Evolutionary conservation across 495 filamentous ascomycete genomes (phyloP).

Genomic region (Lophiostoma macrostomum): DNA sequence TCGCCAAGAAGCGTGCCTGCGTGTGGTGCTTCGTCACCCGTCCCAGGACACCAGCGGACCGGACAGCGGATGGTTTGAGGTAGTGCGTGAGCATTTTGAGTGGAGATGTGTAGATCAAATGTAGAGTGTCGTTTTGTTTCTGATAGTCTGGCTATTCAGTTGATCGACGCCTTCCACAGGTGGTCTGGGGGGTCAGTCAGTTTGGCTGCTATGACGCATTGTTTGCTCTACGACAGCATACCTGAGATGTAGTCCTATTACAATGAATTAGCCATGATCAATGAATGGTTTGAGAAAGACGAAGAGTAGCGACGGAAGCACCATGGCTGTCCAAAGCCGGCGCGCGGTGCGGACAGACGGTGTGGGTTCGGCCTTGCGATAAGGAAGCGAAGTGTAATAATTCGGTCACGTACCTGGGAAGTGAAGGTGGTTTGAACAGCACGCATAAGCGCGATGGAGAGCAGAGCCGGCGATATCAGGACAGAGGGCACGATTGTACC

Average conservation of each 20-base stretch:
- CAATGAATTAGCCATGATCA: conserved; percentile 30
- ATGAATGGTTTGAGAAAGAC: neutral
- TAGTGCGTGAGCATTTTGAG: conserved; percentile 68
- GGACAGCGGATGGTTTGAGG: conserved; percentile 54
- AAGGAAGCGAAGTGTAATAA: conserved; percentile 20
- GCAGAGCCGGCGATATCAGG: neutral
- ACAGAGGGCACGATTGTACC: conserved; percentile 7
- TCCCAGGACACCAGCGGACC: conserved; percentile 52
- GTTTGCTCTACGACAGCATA: conserved; percentile 22
- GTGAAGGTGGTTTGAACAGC: conserved; percentile 90
- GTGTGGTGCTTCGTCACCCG: conserved; percentile 51
- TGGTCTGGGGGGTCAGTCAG: conserved; percentile 62
- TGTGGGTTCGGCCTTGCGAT: conserved; percentile 25
- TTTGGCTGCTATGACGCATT: conserved; percentile 16
- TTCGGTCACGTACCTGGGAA: conserved; percentile 39
- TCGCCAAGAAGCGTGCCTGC: conserved; percentile 65
- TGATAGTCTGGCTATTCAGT: conserved; percentile 52
- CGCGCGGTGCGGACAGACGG: conserved; percentile 21
- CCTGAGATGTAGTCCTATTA: conserved; percentile 38
- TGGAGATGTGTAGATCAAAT: conserved; percentile 14
- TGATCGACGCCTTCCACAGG: conserved; percentile 92
- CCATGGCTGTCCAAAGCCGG: neutral
- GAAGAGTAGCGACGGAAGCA: neutral
- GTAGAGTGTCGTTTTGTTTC: conserved; percentile 31
- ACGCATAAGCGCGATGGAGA: conserved; percentile 75